Percentiles rank a stretch among this genome's conserved stretches.
Evolutionary conservation across 306 rosid species (phyloP).

Genomic region (Malus asiatica): DNA sequence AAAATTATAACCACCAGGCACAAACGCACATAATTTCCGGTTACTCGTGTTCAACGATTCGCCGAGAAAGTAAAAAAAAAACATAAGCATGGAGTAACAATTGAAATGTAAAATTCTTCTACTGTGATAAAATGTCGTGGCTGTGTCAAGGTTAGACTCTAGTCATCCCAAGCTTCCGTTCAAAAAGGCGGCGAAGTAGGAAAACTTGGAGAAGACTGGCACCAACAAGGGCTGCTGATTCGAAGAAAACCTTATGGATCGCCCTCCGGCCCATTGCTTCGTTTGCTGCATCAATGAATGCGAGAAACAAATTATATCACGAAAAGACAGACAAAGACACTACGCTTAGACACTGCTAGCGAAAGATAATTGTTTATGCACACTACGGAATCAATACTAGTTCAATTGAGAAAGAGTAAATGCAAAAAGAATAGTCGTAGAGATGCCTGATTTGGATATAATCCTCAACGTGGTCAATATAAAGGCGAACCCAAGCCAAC

Average conservation of each 20-base stretch:
- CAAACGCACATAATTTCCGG: neutral
- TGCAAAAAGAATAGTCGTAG: no score
- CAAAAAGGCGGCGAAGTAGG: constrained; percentile 58
- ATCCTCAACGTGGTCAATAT: no score
- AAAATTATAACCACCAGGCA: neutral
- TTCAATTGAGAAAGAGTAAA: neutral
- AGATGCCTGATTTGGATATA: no score
- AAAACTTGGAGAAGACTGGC: constrained; percentile 58
- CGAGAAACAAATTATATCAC: neutral
- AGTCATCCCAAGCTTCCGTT: constrained; percentile 33
- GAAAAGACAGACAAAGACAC: neutral
- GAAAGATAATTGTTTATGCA: neutral
- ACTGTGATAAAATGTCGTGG: neutral
- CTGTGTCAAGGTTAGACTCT: constrained; percentile 22
- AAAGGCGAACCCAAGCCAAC: no score
- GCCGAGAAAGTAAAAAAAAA: neutral
- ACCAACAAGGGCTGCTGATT: constrained; percentile 53
- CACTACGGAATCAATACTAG: neutral
- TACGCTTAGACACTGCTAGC: neutral
- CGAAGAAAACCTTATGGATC: constrained; percentile 55
- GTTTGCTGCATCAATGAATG: constrained; percentile 28
- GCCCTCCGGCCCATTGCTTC: constrained; percentile 55
- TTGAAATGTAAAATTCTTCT: neutral
- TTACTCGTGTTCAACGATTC: neutral
- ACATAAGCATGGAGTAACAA: neutral